Base-by-base conservation (phyloP, 768 basidiomycete species). In the Crassisporium funariophilum region DNA sequence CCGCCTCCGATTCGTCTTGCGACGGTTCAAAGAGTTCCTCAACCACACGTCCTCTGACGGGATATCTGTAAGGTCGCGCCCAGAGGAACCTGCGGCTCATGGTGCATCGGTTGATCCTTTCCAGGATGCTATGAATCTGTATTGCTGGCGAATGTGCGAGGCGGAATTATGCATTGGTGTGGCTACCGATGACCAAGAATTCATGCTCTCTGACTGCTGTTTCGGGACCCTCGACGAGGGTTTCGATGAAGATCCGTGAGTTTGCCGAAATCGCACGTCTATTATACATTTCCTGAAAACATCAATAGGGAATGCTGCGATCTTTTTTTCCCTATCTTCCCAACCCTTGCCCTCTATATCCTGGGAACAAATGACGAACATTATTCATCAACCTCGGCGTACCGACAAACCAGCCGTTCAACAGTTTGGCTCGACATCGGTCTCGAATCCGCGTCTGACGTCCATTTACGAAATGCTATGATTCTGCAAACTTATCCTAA, bases 401-500 rank as follows among this genome's bases (percentile, higher is more conserved):
- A 55, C 20, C 55, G 49, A 16, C 45, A 54, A 37, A 49, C 53
- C 25, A 48, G 44, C 38, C 54, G 61, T 2, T 50, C 57, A 0
- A 60, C 58, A 5, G 53, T 72, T n/a, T 70, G 60, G 55, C 53
- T 83, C 29, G 72, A 78, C 41, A 65, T 77, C 16, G 81, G 79
- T 11, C 54, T 70, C 25, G 81, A 84, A 62, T 73, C 71, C 0
- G 71, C 73, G 0, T 67, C 69, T 1, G 82, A 84, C 60, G 74
- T 84, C n/a, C 78, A 82, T 54, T 66, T 83, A 21, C 77, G 82
- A 16, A 83, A 83, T 39, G 73, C 79, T 9, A 76, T 80, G 60
- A 67, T 83, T 35, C 73, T 84, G 11, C 79, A 79, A 54, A 75
- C 73, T 4, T 77, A 78, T 56, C 79, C 78, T 1, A 49, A 62